phyloP scores from a whole-genome alignment of 495 filamentous ascomycete genomes.

The Evernia prunastri region DNA sequence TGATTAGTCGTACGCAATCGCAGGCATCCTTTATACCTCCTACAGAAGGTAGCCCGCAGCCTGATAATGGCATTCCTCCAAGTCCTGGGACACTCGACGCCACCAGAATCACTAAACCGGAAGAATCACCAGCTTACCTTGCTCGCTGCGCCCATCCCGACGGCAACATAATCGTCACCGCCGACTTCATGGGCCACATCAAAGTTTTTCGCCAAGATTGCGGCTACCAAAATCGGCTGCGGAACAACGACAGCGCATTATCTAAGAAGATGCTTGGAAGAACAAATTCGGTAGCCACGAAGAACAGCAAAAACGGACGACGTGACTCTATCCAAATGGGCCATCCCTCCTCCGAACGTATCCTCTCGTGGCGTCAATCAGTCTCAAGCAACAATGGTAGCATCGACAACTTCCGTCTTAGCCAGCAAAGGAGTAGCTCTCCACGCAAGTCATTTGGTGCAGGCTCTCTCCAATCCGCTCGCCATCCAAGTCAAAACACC shows the following conservation, averaged over 20 bases:
- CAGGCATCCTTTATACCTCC: slow-evolving; percentile 36
- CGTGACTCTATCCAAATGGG: slow-evolving; percentile 42
- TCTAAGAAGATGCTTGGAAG: slow-evolving; percentile 68
- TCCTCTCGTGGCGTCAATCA: slow-evolving; percentile 84
- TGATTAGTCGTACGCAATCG: slow-evolving; percentile 66
- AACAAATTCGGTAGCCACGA: slow-evolving; percentile 55
- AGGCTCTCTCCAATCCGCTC: slow-evolving; percentile 28
- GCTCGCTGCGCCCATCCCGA: slow-evolving; percentile 67
- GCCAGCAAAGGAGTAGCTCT: slow-evolving; percentile 47
- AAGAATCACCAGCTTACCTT: slow-evolving; percentile 63
- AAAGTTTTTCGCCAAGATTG: slow-evolving; percentile 95
- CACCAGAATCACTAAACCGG: slow-evolving; percentile 44
- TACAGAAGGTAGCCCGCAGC: slow-evolving; percentile 22
- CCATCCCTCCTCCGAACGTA: slow-evolving; percentile 69
- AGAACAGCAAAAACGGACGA: slow-evolving; percentile 40
- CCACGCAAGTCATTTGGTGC: slow-evolving; percentile 47
- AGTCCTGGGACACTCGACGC: slow-evolving; percentile 37
- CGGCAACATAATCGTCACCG: slow-evolving; percentile 89
- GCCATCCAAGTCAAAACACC: slow-evolving; percentile 19
- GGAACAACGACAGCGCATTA: slow-evolving; percentile 53
- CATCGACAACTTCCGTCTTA: slow-evolving; percentile 43
- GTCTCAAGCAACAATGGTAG: slow-evolving; percentile 51
- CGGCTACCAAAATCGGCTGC: slow-evolving; percentile 55
- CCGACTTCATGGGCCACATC: slow-evolving; percentile 80
- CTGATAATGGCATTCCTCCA: slow-evolving; percentile 24